A percentile compares a stretch with the other conserved stretches of the same genome.
phyloP scores from a whole-genome alignment of 768 basidiomycete species.

The Cyclocybe aegerita region DNA sequence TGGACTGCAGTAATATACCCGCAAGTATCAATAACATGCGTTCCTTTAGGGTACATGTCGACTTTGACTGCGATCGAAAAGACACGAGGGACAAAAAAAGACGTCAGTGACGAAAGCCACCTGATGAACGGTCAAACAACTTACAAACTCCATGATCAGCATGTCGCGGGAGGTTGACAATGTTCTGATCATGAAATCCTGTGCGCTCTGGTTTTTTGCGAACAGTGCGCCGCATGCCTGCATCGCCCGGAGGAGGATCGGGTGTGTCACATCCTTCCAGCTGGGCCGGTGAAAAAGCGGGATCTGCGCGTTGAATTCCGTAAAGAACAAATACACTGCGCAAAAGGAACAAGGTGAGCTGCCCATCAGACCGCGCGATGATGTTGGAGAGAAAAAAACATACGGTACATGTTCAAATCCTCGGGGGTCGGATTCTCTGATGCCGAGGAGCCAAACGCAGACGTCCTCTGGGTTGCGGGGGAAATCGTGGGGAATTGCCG shows the following conservation, averaged over 20 bases:
- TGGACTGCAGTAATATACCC: conserved; percentile 53
- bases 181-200: conserved; percentile 46
- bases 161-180: conserved; percentile 44
- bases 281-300: conserved; percentile 57
- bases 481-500: conserved; percentile 18
- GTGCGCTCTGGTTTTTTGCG: conserved; percentile 47
- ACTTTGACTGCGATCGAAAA: conserved; percentile 33
- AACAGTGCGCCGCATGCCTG: conserved; percentile 63
- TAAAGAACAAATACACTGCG: conserved; percentile 55
- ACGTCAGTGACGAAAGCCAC: conserved; percentile 18
- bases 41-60: conserved; percentile 31
- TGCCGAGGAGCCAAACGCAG: conserved; percentile 27
- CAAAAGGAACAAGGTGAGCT: conserved; percentile 5
- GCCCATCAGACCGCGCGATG: conserved; percentile 1
- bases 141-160: conserved; percentile 56
- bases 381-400: conserved; percentile 22
- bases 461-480: conserved; percentile 10
- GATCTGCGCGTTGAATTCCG: conserved; percentile 51
- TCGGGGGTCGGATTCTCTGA: conserved; percentile 32
- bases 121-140: conserved; percentile 24
- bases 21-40: conserved; percentile 45
- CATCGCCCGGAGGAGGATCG: conserved; percentile 53
- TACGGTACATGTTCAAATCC: conserved; percentile 60
- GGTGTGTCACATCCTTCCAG: conserved; percentile 50
- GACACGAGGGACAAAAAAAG: conserved; percentile 10